Evolutionary conservation across 768 basidiomycete genomes (phyloP), one percentile per base, ranked within the genome.

Genomic region (Termitomyces sp.): DNA sequence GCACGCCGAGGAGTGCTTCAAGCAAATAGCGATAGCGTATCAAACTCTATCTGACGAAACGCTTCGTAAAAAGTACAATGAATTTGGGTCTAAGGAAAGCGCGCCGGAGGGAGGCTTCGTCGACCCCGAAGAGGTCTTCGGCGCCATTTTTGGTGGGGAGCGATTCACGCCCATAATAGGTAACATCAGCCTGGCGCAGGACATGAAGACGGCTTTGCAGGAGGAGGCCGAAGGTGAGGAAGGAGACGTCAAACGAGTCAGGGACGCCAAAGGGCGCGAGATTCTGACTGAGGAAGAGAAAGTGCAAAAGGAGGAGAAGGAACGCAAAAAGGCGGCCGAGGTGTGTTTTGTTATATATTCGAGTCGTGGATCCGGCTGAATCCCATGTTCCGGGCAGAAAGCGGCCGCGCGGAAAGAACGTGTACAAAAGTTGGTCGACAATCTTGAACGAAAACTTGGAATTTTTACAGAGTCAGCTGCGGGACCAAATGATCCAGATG

Each of bases 141-240:
- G 89, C 5, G 86, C 87, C 11, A 89, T 96, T 58, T 96, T 96
- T 61, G 94, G 94, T 44, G 93, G 93, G 2, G 91, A 94, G 51
- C 74, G 85, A 31, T 95, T 95, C 70, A 72, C 85, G 44, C 85
- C 91, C 2, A 91, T 95, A 66, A 94, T 96, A 66, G 94, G 94
- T 8, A 79, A 87, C 44, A 94, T 95, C 63, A 90, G 89, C 59
- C 73, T 96, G 53, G 94, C 91, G 31, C 79, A 82, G 63, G 94
- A 96, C 64, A 94, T 96, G 94, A 96, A 96, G 75, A 80, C 87
- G 2, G 94, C 91, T 4, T 70, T 95, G 66, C 93, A 95, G 65
- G 92, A 94, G 66, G 89, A 89, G 50, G 81, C 77, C 0, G 85
- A 85, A 35, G 73, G 71, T 17, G 57, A 77, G 1, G 87, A 83